Percentiles rank a stretch among this genome's conserved stretches.
Evolutionary conservation across 148 eudicot species (phyloP).

Genomic region (Bassia scoparia): DNA sequence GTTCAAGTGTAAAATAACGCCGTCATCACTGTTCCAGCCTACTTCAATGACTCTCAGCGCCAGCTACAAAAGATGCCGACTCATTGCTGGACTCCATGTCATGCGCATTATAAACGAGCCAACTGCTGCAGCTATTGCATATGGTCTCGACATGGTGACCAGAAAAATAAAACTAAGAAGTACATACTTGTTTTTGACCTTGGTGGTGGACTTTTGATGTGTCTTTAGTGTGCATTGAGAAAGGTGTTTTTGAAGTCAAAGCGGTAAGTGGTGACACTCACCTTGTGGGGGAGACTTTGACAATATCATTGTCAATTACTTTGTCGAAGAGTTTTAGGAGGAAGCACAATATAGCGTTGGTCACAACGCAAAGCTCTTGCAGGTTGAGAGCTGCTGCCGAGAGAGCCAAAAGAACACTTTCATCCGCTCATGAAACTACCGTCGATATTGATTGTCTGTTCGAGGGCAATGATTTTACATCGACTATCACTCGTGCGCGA

Average conservation of each 20-base stretch:
- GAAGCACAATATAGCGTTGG: neutral
- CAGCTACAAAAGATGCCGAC: conserved; percentile 1
- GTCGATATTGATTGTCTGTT: neutral
- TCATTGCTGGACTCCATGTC: neutral
- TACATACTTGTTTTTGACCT: neutral
- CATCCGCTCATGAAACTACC: neutral
- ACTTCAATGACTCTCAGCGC: neutral
- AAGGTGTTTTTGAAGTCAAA: neutral
- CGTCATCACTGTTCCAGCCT: neutral
- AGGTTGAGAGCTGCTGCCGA: neutral
- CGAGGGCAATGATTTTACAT: neutral
- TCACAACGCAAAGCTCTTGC: neutral
- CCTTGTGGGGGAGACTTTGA: neutral
- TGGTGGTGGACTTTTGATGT: neutral
- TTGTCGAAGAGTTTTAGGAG: neutral
- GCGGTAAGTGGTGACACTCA: neutral
- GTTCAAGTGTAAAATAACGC: neutral
- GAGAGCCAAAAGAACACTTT: neutral
- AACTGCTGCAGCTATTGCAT: neutral
- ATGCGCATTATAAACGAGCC: conserved; percentile 3
- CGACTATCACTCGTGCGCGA: conserved; percentile 1
- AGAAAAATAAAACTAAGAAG: too few species aligned
- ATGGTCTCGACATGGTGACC: neutral
- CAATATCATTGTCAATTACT: neutral
- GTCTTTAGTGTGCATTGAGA: neutral